A percentile compares a stretch with the other conserved stretches of the same genome.
These are phyloP conservation scores for Reticulascus tulasneorum DNA, from an alignment of 2,329 filamentous ascomycete genomes.

Conservation along the genomic window DNA sequence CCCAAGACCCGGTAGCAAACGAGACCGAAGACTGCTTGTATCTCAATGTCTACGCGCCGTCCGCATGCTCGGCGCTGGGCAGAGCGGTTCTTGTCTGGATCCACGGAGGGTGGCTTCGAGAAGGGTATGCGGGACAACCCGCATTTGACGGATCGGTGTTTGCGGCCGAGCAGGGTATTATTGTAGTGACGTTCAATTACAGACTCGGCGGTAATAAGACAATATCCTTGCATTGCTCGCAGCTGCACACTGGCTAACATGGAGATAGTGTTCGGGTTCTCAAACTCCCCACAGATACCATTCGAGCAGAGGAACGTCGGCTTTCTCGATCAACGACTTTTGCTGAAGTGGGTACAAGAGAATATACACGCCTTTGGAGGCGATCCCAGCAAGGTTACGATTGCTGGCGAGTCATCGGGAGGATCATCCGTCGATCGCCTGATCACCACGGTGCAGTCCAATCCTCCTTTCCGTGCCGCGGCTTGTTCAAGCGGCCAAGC, in stretches of 20 bases:
- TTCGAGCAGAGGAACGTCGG: conserved; percentile 40
- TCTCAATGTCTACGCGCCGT: conserved; percentile 27
- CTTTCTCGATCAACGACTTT: conserved; percentile 53
- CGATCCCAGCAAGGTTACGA: conserved; percentile 55
- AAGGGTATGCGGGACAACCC: conserved; percentile 3
- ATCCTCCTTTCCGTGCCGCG: conserved; percentile 2
- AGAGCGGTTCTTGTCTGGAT: conserved; percentile 12
- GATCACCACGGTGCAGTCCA: background rate
- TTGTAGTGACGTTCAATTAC: conserved; percentile 10
- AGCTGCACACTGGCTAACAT: background rate
- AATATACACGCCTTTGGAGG: conserved; percentile 62
- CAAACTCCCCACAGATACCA: conserved; percentile 1
- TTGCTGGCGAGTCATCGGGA: conserved; percentile 55
- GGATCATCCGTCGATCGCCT: conserved; percentile 43
- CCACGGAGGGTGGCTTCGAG: conserved; percentile 11
- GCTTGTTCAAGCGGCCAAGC: conserved; percentile 5
- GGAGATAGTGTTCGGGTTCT: conserved; percentile 4
- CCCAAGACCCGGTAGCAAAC: too few species aligned
- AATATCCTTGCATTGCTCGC: background rate
- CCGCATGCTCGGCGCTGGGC: conserved; percentile 6
- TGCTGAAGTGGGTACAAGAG: conserved; percentile 56
- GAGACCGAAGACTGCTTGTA: conserved; percentile 30
- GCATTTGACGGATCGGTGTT: conserved; percentile 7
- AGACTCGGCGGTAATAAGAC: conserved; percentile 1
- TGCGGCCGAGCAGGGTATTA: conserved; percentile 2